These are phyloP conservation scores for Erythrophleum ivorense DNA, from an alignment of 331 rosid species.

Conservation along the genomic window DNA sequence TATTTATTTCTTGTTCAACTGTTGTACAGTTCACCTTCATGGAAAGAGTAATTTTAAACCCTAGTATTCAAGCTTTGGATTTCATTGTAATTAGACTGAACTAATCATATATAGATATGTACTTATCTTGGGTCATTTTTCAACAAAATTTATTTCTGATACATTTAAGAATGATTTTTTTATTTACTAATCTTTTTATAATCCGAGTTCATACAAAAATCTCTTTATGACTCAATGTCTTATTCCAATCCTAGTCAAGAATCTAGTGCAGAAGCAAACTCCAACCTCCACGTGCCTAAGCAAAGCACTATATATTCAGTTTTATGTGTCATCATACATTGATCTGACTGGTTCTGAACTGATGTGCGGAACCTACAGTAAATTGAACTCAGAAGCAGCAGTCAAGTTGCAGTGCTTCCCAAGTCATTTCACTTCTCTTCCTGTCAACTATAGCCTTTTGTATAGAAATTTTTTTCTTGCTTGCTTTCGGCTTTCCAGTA, in stretches of 20 bases:
- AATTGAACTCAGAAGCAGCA: conserved; percentile 32
- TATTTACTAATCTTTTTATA: no score
- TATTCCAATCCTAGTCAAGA: not conserved
- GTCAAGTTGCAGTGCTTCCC: conserved; percentile 34
- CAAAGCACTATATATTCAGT: not conserved
- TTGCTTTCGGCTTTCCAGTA: not conserved
- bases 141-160: no score
- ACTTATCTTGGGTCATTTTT: no score
- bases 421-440: conserved; percentile 32
- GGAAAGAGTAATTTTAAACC: not conserved
- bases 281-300: not conserved
- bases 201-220: no score
- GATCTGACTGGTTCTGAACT: conserved; percentile 25
- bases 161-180: no score
- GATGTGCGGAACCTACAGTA: conserved; percentile 5
- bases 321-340: conserved; percentile 21
- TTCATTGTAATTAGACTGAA: no score
- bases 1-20: not conserved
- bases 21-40: not conserved
- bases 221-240: no score
- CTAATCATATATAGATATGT: no score
- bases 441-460: conserved; percentile 36
- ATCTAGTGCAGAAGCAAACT: not conserved
- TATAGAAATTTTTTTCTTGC: not conserved
- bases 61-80: no score